Conservation (phyloP, 164 flowering plant genomes). For the Dillenia turbinata region DNA sequence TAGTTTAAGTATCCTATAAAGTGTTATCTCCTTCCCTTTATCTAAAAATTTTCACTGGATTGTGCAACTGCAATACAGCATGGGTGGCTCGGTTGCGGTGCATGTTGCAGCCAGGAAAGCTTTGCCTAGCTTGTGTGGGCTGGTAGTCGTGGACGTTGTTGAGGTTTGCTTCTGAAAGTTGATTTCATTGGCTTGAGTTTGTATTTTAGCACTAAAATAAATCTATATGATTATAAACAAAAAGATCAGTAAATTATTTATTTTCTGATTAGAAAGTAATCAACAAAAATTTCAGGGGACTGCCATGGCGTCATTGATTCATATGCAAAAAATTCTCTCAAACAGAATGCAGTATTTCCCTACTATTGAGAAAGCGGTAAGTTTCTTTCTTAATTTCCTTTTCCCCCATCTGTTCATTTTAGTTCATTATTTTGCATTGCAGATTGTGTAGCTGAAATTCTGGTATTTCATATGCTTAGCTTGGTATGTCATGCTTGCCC, state of each 20-base stretch:
- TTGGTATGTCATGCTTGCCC: too few species aligned
- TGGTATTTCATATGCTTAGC: too few species aligned
- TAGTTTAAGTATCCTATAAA: too few species aligned
- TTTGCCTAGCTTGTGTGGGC: conserved; percentile 66
- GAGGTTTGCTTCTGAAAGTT: conserved; percentile 51
- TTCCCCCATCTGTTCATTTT: neutral
- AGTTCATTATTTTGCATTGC: neutral
- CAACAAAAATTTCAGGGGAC: conserved; percentile 67
- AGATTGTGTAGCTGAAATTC: too few species aligned
- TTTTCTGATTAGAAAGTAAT: neutral
- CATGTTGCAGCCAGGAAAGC: conserved; percentile 86
- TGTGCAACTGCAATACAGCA: conserved; percentile 38
- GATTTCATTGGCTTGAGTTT: too few species aligned
- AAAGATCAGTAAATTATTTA: neutral
- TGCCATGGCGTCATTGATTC: conserved; percentile 89
- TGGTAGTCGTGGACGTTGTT: conserved; percentile 92
- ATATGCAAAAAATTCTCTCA: conserved; percentile 94
- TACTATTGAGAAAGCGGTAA: conserved; percentile 87
- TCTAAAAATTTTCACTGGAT: neutral
- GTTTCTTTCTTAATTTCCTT: neutral
- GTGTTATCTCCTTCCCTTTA: too few species aligned
- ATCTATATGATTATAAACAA: too few species aligned
- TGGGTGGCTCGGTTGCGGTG: conserved; percentile 98
- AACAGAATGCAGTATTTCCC: conserved; percentile 80
- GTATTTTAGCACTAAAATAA: too few species aligned